These are phyloP conservation scores for Gleditsia sinensis DNA, from an alignment of 306 rosid species.

Conservation along the genomic window DNA sequence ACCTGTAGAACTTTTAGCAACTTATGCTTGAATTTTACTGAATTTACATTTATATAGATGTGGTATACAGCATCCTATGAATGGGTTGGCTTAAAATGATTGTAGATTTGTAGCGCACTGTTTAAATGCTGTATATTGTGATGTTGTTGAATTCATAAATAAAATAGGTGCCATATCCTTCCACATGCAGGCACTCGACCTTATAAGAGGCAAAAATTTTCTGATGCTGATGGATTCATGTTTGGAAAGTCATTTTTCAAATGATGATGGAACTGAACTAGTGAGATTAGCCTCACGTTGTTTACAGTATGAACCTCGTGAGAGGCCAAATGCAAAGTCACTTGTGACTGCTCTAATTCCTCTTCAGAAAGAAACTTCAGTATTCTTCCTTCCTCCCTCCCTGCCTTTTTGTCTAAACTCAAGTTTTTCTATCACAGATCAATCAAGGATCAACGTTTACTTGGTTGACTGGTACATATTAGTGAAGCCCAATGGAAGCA, in stretches of 20 bases:
- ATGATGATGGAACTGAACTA: constrained; percentile 69
- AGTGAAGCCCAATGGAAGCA: no score
- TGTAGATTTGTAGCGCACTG: no score
- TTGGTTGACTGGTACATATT: constrained; percentile 14
- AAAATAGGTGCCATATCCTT: constrained; percentile 15
- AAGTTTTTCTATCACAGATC: neutral
- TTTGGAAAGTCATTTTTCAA: constrained; percentile 63
- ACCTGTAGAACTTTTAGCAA: constrained; percentile 4
- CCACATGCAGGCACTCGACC: constrained; percentile 61
- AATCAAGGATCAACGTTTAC: constrained; percentile 1
- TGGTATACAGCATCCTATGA: no score
- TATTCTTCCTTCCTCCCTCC: constrained; percentile 22
- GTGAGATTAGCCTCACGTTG: constrained; percentile 73
- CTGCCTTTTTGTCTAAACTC: neutral
- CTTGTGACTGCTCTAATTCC: constrained; percentile 60
- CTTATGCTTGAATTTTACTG: neutral
- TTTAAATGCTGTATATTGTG: neutral
- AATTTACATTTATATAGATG: no score
- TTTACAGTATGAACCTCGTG: constrained; percentile 64
- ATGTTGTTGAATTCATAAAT: neutral
- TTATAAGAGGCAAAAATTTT: constrained; percentile 60
- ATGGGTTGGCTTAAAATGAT: no score
- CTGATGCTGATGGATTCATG: constrained; percentile 67
- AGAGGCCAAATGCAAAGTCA: constrained; percentile 67
- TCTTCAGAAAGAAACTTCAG: constrained; percentile 68